Conservation (phyloP, 148 eudicot species). For the Rheum nobile region DNA sequence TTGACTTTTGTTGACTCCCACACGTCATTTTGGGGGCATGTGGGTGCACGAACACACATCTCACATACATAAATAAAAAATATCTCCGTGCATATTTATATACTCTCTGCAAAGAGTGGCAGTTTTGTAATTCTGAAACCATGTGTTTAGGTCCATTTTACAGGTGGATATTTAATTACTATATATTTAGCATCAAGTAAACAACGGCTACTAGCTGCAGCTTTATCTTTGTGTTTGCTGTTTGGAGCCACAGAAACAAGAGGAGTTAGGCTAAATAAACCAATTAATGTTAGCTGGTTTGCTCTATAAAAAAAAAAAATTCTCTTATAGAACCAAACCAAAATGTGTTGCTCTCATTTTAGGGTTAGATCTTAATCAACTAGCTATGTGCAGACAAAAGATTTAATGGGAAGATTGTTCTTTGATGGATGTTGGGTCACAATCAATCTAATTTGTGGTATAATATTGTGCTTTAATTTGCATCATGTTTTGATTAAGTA, state of each 20-base stretch:
- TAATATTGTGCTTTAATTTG: neutral
- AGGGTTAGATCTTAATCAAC: conserved; percentile 7
- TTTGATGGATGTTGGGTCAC: neutral
- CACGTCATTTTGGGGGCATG: neutral
- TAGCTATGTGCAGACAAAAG: neutral
- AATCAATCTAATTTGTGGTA: neutral
- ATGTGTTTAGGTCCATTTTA: neutral
- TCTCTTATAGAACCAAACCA: neutral
- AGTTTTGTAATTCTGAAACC: neutral
- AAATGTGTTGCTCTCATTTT: conserved; percentile 3
- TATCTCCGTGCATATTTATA: neutral
- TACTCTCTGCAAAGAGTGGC: neutral
- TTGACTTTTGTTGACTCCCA: conserved; percentile 8
- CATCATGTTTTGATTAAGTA: neutral
- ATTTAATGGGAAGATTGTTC: neutral
- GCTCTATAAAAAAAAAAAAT: neutral
- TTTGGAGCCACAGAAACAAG: neutral
- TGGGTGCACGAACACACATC: neutral
- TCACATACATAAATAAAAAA: neutral
- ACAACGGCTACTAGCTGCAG: neutral
- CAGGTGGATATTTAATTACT: no score
- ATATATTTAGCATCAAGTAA: conserved; percentile 1
- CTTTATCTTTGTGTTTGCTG: neutral
- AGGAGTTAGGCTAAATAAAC: neutral
- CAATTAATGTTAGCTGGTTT: conserved; percentile 3